phyloP scores from a whole-genome alignment of 345 rosid genomes.

The Gossypium stocksii region DNA sequence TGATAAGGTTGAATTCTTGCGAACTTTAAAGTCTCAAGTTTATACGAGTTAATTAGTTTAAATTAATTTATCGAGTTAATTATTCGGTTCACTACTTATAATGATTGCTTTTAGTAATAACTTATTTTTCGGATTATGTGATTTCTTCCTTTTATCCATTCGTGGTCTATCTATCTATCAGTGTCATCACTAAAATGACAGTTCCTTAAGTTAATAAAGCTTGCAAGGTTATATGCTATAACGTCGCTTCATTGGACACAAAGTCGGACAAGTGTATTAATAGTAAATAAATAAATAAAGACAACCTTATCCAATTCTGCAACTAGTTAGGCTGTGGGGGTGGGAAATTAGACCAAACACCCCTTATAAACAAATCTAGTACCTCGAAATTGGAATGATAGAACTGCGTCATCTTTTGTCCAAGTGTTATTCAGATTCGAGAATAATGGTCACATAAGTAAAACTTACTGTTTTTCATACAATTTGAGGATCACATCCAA shows the following conservation, averaged over 20 bases:
- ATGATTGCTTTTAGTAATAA: too few relatives aligned
- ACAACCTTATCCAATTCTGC: constrained; percentile 16
- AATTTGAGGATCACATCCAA: too few relatives aligned
- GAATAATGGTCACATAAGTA: too few relatives aligned
- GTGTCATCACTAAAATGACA: neutral
- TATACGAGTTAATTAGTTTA: too few relatives aligned
- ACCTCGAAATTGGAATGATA: neutral
- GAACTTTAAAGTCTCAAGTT: too few relatives aligned
- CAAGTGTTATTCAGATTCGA: neutral
- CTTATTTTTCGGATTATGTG: rapidly evolving
- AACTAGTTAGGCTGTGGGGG: constrained; percentile 4
- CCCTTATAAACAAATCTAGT: neutral
- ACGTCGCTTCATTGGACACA: neutral
- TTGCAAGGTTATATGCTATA: neutral
- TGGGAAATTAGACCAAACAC: neutral
- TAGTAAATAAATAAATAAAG: neutral
- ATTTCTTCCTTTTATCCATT: neutral
- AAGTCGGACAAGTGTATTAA: constrained; percentile 1
- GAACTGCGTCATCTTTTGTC: constrained; percentile 12
- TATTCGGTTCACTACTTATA: too few relatives aligned
- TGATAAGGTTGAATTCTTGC: too few relatives aligned
- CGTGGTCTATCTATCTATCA: neutral
- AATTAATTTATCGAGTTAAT: too few relatives aligned
- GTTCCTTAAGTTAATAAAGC: neutral
- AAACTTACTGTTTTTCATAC: too few relatives aligned